Percentiles rank a stretch among this genome's conserved stretches.
Evolutionary conservation across 805 yeast species (phyloP).

Genomic region (Suhomyces sp.): DNA sequence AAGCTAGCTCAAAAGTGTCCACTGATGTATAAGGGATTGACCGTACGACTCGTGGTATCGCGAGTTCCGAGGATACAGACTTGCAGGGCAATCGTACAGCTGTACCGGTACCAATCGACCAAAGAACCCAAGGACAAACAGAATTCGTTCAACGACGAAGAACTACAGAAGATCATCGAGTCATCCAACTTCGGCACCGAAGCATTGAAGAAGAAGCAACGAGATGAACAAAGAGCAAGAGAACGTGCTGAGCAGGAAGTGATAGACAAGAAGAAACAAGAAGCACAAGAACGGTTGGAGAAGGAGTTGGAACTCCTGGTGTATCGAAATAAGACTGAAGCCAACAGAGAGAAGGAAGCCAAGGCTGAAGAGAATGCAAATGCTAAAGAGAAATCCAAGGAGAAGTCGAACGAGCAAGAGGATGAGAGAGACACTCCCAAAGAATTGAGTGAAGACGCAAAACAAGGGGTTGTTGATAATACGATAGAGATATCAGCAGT

Average conservation of each 20-base stretch:
- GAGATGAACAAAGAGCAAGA: conserved; percentile 11
- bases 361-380: not conserved
- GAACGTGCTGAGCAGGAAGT: conserved; percentile 1
- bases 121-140: conserved; percentile 1
- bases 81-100: not conserved
- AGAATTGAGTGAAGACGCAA: conserved; percentile 1
- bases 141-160: conserved; percentile 24
- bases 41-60: too few species aligned
- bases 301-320: too few species aligned
- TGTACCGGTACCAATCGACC: conserved; percentile 2
- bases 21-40: too few species aligned
- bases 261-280: conserved; percentile 1
- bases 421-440: not conserved
- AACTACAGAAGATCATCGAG: conserved; percentile 33
- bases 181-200: conserved; percentile 32
- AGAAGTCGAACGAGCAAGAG: not conserved
- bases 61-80: too few species aligned
- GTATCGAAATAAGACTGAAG: too few species aligned
- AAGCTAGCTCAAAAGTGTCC: too few species aligned
- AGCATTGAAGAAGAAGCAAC: conserved; percentile 9
- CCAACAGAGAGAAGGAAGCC: not conserved
- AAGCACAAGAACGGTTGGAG: conserved; percentile 5
- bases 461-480: conserved; percentile 3
- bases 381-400: conserved; percentile 1
- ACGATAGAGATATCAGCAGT: conserved; percentile 1